Evolutionary conservation across 306 rosid genomes (phyloP).

Genomic region (Cajanus cajan): DNA sequence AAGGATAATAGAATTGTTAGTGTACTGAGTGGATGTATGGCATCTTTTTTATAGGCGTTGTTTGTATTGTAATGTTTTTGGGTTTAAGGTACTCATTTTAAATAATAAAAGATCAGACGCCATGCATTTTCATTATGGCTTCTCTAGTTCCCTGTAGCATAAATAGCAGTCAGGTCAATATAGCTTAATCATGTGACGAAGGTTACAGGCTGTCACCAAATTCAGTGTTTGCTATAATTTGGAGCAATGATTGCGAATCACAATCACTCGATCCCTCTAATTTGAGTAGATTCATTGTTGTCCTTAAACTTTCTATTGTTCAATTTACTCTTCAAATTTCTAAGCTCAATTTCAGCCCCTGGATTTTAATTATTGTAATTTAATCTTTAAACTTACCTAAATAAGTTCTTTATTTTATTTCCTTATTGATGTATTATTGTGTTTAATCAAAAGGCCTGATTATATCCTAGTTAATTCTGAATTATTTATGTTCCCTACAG

Average conservation of each 20-base stretch:
- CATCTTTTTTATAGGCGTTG: not conserved
- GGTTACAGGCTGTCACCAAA: not conserved
- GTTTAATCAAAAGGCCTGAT: not conserved
- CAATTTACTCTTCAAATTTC: not conserved
- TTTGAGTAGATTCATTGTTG: too few species aligned
- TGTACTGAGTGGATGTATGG: constrained; percentile 1
- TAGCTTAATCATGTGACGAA: not conserved
- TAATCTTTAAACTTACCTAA: not conserved
- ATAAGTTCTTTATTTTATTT: not conserved
- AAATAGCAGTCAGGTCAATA: not conserved
- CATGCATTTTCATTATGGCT: too few species aligned
- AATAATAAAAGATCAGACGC: not conserved
- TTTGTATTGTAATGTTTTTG: not conserved
- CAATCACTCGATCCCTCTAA: not conserved
- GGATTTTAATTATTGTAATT: not conserved
- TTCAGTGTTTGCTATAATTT: not conserved
- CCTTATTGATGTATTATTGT: not conserved
- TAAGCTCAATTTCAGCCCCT: not conserved
- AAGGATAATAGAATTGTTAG: constrained; percentile 11
- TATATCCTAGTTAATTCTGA: constrained; percentile 2
- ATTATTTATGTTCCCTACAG: not conserved
- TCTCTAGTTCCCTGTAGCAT: too few species aligned
- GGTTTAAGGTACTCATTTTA: not conserved
- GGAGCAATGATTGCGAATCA: not conserved
- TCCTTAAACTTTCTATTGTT: not conserved